phyloP scores from a whole-genome alignment of 805 yeast genomes.

The Yarrowia alimentaria region DNA sequence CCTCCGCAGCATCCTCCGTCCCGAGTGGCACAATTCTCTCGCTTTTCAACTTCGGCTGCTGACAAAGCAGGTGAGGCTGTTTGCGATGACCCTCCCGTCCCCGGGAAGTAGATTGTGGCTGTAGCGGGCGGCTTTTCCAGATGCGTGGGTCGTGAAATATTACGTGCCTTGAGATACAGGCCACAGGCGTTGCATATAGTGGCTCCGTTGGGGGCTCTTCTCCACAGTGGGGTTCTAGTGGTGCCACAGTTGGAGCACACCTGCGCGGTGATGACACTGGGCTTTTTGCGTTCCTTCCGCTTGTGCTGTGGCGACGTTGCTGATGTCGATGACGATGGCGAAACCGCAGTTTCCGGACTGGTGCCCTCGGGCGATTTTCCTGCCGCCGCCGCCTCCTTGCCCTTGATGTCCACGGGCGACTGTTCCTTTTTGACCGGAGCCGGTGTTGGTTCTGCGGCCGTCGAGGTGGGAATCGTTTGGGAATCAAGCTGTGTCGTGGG shows the following conservation, averaged over 20 bases:
- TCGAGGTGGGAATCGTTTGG: too few species aligned
- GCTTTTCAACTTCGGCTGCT: slow-evolving; percentile 13
- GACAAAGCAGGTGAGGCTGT: slow-evolving; percentile 29
- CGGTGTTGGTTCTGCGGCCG: too few species aligned
- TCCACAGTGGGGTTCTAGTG: slow-evolving; percentile 90
- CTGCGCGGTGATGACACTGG: slow-evolving; percentile 35
- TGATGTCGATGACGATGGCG: slow-evolving; percentile 2
- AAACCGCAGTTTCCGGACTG: too few species aligned
- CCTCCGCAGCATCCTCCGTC: slow-evolving; percentile 26
- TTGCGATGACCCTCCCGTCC: too few species aligned
- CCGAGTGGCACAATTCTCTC: slow-evolving; percentile 3
- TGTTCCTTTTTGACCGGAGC: too few species aligned
- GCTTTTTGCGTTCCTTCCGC: slow-evolving; percentile 18
- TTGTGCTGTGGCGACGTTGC: slow-evolving; percentile 1
- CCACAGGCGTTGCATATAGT: slow-evolving; percentile 98
- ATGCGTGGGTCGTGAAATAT: slow-evolving; percentile 64
- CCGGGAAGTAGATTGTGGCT: slow-evolving; percentile 43
- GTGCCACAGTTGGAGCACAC: slow-evolving; percentile 89
- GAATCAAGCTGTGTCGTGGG: too few species aligned
- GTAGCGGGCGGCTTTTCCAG: slow-evolving; percentile 58
- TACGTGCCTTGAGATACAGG: slow-evolving; percentile 60
- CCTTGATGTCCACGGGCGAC: too few species aligned
- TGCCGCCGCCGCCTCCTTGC: too few species aligned
- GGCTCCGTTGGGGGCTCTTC: slow-evolving; percentile 87
- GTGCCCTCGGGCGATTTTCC: too few species aligned